Base-by-base conservation (phyloP, 2,329 filamentous ascomycete genomes). In the Pseudomassariella vexata region DNA sequence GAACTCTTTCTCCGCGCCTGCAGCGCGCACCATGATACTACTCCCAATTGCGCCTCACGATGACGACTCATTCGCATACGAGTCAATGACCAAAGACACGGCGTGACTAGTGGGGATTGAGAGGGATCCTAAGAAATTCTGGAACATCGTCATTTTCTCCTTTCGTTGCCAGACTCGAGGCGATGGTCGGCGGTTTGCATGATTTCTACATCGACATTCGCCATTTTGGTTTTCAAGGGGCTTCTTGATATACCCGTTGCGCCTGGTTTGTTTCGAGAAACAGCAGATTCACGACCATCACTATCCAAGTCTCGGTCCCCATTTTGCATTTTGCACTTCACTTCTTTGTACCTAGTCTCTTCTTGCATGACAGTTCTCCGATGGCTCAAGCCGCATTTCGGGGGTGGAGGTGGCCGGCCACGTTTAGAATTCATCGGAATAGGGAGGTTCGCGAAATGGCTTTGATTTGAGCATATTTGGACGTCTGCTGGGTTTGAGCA, bases 321-420 rank as follows among this genome's bases (percentile, higher is more conserved):
- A 10, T 34, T 34, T 17, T 24, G 11, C 9, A 9, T 12, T 17
- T 34, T 34, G n/a, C n/a, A n/a, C 24, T 34, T 34, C 32, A 19
- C 18, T 34, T 34, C 32, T n/a, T 29, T 34, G 32, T 34, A 34
- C 24, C 32, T 34, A 34, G 23, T 9, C 32, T 29, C 19, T 28
- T 34, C 29, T 26, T 34, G 25, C 32, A 28, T 34, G 32, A 26
- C 32, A 29, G 22, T 15, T 29, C 31, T 19, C 15, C 18, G 15
- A 10, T 16, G 14, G n/a, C 22, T 7, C 14, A n/a, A 24, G 10
- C 14, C 9, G 21, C 22, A 11, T 32, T 18, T 16, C 18, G 14
- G 15, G 15, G 20, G 15, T 14, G 22, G 30, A 19, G 12, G 15
- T 27, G 31, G 31, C 24, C n/a, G n/a, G 18, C 23, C 18, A 16